Base-by-base conservation (phyloP, 345 rosid genomes). In the Clausena lansium region DNA sequence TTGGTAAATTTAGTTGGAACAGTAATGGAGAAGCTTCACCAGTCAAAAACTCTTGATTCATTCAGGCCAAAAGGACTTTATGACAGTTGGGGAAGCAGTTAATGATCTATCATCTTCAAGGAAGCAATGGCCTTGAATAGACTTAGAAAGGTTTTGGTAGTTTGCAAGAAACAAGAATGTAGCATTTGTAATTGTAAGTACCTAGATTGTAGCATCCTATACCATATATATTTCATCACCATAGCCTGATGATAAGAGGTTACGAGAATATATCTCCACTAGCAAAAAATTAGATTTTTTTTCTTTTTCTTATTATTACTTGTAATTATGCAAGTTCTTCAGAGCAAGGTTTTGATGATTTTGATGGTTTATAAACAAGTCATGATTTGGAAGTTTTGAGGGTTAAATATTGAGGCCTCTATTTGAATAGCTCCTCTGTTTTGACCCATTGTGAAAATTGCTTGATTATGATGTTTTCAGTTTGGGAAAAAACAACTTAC, bases 21-120 rank as follows among this genome's bases (percentile, higher is more conserved):
- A 28, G 80, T 78, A 32, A 62, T 78, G 76, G 83, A 78, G 61
- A 83, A 71, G 81, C 81, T 80, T 25, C 74, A 65, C 28, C 33
- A 67, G 4, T 64, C 77, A 5, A 36, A 47, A 47, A 9, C 50
- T 8, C 74, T 78, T 6, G 77, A 73, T 50, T 15, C 70, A 50
- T 28, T 74, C 55, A 25, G n/a, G 17, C 11, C 36, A n/a, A 67
- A 45, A 2, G 76, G 73, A 17, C 80, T 80, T 68, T 68, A 73
- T 77, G 61, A 73, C 73, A 47, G 57, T 74, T 33, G 83, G 57
- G 61, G 83, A 76, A 76, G 77, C 81, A 15, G 72, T 80, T 0
- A 3, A 25, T 72, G 81, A 80, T 3, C 15, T 77, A 4, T 76
- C 81, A 38, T 73, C 83, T 17, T 41, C 60, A 30, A 28, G 39